Evolutionary conservation across 495 filamentous ascomycete genomes (phyloP), one percentile per base, ranked within the genome.

Genomic region (Neurospora sp.): DNA sequence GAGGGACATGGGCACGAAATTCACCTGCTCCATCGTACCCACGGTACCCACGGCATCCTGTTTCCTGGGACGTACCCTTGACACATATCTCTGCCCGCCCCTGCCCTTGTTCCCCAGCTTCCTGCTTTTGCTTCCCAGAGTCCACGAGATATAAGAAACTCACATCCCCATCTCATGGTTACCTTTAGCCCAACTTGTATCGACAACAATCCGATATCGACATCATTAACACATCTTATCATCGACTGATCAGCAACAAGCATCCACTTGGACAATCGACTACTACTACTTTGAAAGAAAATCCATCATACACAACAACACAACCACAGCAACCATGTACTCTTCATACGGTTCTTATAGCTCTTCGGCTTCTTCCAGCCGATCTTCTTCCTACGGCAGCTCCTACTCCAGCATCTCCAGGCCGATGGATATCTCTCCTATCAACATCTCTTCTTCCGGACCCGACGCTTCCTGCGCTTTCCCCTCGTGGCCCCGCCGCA

Each of bases 381-480:
- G 71, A 31, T 81, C 81, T 72, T 73, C 76, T 39, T 75, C 73
- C 42, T 73, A 46, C 73, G 23, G 70, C 70, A 75, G 71, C 73
- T 44, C 70, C 27, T 76, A 73, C 75, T 81, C 77, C 75, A 81
- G 79, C 69, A 83, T 79, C 39, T 76, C 87, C 6, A 79, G 84
- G 66, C 86, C 87, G 73, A 83, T 88, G 76, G 87, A 89, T 75
- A 89, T 89, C 75, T 79, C 82, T 39, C 81, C 83, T 39, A 83
- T 78, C 72, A 80, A 79, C 75, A 82, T 81, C 39, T 81, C 83
- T 35, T 78, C 81, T 12, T 76, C 78, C 73, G 73, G 75, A 7
- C 79, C 83, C 76, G 83, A 83, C 73, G 75, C 82, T 10, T 79
- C 75, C 71, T 86, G 84, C 80, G 85, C 85, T 23, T 86, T 84